Percentiles rank a stretch among this genome's conserved stretches.
These are phyloP conservation scores for Thraustotheca clavata DNA, from an alignment of 352 stramenopile genomes.

Conservation along the genomic window DNA sequence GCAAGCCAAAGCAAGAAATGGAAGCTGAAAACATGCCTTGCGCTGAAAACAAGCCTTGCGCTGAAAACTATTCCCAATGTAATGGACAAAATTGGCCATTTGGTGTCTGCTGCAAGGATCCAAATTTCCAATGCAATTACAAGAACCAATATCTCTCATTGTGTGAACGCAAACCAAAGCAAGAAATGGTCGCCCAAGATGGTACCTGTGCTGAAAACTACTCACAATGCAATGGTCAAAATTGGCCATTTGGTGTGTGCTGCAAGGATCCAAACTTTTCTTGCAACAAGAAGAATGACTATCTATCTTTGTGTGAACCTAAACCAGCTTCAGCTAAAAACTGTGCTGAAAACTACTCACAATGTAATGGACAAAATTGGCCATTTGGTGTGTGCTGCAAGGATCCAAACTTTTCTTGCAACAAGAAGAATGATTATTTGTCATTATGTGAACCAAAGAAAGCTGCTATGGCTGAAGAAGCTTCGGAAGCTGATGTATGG, in stretches of 20 bases:
- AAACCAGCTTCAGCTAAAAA: background rate
- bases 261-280: conserved; percentile 2
- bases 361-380: conserved; percentile 7
- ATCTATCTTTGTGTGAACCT: conserved; percentile 8
- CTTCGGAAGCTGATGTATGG: background rate
- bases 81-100: too few relatives aligned
- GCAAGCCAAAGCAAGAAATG: too few relatives aligned
- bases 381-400: background rate
- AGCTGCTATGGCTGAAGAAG: background rate
- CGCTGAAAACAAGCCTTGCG: too few relatives aligned
- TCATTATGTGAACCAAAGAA: background rate
- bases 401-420: background rate
- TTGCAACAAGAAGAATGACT: background rate
- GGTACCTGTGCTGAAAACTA: conserved; percentile 4
- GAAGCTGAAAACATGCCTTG: too few relatives aligned
- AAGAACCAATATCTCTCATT: too few relatives aligned
- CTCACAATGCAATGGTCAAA: conserved; percentile 9
- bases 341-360: conserved; percentile 1
- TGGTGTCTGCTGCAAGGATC: too few relatives aligned
- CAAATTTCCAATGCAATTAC: too few relatives aligned
- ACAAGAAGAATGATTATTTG: background rate
- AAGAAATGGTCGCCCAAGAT: background rate
- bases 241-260: conserved; percentile 10
- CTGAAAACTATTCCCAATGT: too few relatives aligned
- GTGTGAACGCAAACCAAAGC: too few relatives aligned